A percentile compares a stretch with the other conserved stretches of the same genome.
phyloP scores from a whole-genome alignment of 2,329 filamentous ascomycete species.

The Curvularia lunata region DNA sequence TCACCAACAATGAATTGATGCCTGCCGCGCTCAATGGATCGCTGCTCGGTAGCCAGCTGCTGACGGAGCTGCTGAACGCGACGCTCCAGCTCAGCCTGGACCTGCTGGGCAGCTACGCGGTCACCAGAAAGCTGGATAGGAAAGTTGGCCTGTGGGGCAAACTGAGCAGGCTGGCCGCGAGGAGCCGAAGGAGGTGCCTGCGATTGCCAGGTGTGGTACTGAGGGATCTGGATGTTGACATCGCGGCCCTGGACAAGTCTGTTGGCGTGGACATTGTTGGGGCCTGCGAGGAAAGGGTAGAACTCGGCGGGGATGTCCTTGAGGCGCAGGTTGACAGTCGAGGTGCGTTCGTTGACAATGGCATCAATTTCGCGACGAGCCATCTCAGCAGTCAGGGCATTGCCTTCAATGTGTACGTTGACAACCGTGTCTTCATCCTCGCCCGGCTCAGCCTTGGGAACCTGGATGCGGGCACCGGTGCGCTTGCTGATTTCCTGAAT shows the following conservation, averaged over 20 bases:
- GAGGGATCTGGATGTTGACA: slow-evolving; percentile 81
- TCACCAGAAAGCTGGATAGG: slow-evolving; percentile 89
- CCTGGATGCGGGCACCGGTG: slow-evolving; percentile 87
- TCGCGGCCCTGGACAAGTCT: slow-evolving; percentile 75
- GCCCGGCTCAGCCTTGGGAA: slow-evolving; percentile 82
- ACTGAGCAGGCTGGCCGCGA: slow-evolving; percentile 70
- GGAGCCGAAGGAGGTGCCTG: slow-evolving; percentile 70
- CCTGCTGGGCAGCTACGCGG: slow-evolving; percentile 78
- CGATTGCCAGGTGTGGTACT: slow-evolving; percentile 75
- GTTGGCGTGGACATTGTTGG: slow-evolving; percentile 70
- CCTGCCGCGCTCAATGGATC: slow-evolving; percentile 81
- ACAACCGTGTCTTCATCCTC: slow-evolving; percentile 80
- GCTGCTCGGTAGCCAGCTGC: slow-evolving; percentile 77
- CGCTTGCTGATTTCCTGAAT: slow-evolving; percentile 90
- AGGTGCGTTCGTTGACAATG: slow-evolving; percentile 85
- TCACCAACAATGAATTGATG: slow-evolving; percentile 96
- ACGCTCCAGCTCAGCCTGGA: slow-evolving; percentile 79
- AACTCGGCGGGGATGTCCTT: slow-evolving; percentile 88
- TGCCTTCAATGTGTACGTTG: slow-evolving; percentile 88
- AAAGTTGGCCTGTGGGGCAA: slow-evolving; percentile 73
- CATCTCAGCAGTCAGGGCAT: slow-evolving; percentile 83
- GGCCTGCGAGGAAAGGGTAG: slow-evolving; percentile 92
- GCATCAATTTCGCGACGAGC: slow-evolving; percentile 83
- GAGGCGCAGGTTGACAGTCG: slow-evolving; percentile 80
- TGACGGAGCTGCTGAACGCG: slow-evolving; percentile 76